phyloP scores from a whole-genome alignment of 768 basidiomycete genomes.

The Lactarius vividus region DNA sequence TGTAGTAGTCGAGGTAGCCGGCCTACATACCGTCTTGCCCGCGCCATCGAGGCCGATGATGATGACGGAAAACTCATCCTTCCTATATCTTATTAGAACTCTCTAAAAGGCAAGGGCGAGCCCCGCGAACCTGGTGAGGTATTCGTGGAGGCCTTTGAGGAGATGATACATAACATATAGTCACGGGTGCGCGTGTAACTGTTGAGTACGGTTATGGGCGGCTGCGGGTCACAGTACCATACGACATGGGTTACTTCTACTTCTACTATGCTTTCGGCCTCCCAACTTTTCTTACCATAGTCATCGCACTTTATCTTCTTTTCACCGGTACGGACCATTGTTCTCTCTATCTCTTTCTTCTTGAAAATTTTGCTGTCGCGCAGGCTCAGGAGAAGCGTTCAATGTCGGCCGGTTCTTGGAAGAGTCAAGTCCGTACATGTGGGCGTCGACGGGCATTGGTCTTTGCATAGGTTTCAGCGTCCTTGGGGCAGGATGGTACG shows the following conservation, averaged over 20 bases:
- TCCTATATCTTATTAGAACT: conserved; percentile 41
- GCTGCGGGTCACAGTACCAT: conserved; percentile 9
- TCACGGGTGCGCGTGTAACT: conserved; percentile 21
- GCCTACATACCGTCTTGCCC: conserved; percentile 72
- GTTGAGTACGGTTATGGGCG: neutral
- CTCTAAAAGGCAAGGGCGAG: neutral
- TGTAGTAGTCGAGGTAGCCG: neutral
- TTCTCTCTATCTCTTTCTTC: neutral
- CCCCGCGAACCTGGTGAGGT: conserved; percentile 67
- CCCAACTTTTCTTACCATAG: conserved; percentile 56
- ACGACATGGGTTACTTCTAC: conserved; percentile 36
- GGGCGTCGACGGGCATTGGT: conserved; percentile 88
- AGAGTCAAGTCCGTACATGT: conserved; percentile 90
- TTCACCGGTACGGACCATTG: conserved; percentile 64
- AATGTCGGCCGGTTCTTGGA: conserved; percentile 93
- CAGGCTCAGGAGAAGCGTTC: conserved; percentile 88
- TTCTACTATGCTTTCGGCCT: conserved; percentile 67
- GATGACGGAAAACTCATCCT: conserved; percentile 90
- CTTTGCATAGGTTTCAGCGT: conserved; percentile 93
- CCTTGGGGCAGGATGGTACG: conserved; percentile 92
- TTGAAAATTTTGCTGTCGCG: conserved; percentile 1
- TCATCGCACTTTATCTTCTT: conserved; percentile 82
- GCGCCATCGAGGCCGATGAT: conserved; percentile 93
- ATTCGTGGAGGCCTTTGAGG: conserved; percentile 86
- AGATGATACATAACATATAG: conserved; percentile 78